Evolutionary conservation across 1,139 yeast species (phyloP), one percentile per base, ranked within the genome.

Genomic region (Meyerozyma sp.): DNA sequence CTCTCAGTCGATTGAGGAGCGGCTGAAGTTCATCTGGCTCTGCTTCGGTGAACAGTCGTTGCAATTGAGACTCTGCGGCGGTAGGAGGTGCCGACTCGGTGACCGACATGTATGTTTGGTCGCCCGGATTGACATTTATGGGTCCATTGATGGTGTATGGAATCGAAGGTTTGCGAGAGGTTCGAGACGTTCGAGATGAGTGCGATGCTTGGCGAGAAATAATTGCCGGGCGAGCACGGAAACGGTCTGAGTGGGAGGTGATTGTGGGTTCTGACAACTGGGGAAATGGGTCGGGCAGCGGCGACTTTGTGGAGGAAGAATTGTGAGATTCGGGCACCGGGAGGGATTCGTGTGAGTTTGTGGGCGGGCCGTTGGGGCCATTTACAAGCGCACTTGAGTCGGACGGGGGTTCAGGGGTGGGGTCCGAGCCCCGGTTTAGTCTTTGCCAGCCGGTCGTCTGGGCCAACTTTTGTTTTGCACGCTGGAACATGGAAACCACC

Each of bases 1-100:
- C 26, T 34, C 37, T 34, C 25, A 20, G 37, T 18, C 37, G 37
- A 25, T 11, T 34, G 25, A 34, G 26, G 37, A 34, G 37, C 26
- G 37, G 37, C 37, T 20, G 37, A n/a, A 21, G 26, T 14, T 34
- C 37, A 10, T 34, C 26, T 3, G 26, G 37, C 26, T 34, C 37
- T 10, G 25, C 26, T 18, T 18, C 25, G 34, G 34, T 30, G 20
- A n/a, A 30, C 16, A n/a, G 34, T 11, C 34, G 34, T 8, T 13
- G 34, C 18, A 30, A 13, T 16, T 30, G 34, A 9, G 14, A 13
- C 5, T 30, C 34, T 11, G 34, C 10, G 6, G 16, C 2, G 20
- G 16, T n/a, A 8, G 14, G 18, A 3, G 34, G 20, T 7, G 20
- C 16, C 9, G 10, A 3, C 8, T 14, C 34, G 9, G 34, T 3